Conservation (phyloP, 2,329 filamentous ascomycete genomes). For the Aureobasidium sp. region DNA sequence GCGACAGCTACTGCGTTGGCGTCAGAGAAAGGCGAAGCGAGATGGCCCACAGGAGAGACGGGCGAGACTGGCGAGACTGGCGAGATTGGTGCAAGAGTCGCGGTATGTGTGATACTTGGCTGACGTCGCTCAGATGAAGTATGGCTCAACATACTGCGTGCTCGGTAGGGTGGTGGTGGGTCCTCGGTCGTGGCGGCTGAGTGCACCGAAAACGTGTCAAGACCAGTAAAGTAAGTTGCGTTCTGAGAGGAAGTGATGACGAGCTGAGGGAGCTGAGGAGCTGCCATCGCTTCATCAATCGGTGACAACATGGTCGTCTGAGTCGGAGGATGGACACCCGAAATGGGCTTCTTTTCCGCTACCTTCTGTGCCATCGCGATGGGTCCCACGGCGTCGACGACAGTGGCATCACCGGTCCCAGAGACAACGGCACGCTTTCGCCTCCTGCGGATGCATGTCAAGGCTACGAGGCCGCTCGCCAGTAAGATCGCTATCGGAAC, state of each 20-base stretch:
- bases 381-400: neutral
- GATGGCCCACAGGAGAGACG: neutral
- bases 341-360: neutral
- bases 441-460: neutral
- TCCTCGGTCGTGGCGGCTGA: slow-evolving; percentile 7
- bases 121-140: neutral
- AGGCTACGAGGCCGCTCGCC: neutral
- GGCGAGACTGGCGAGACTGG: neutral
- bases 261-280: neutral
- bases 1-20: neutral
- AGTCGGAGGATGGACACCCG: neutral
- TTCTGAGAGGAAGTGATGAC: slow-evolving; percentile 6
- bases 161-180: slow-evolving; percentile 11
- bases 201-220: slow-evolving; percentile 7
- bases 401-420: neutral
- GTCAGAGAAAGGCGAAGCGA: slow-evolving; percentile 5
- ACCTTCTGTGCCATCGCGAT: neutral
- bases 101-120: neutral
- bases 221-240: slow-evolving; percentile 12
- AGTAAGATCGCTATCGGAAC: neutral
- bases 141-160: slow-evolving; percentile 3
- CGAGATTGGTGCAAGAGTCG: neutral
- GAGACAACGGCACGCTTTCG: neutral
- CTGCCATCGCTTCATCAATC: neutral
- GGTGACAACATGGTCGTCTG: neutral